These are phyloP conservation scores for Anthracocystis panici-leucophaei DNA, from an alignment of 1,284 basidiomycete species.

Conservation along the genomic window DNA sequence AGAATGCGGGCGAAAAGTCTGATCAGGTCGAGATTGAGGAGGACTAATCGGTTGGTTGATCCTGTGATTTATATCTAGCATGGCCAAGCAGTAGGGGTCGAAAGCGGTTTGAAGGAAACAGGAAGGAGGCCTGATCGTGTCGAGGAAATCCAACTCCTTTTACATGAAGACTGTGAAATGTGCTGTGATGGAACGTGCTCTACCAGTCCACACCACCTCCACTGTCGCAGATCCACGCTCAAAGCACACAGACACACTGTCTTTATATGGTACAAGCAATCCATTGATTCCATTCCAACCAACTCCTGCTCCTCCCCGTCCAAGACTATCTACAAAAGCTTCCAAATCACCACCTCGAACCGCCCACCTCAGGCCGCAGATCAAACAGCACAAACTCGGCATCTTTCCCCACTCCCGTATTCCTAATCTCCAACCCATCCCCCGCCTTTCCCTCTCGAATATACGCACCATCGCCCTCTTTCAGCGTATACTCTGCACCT, in stretches of 20 bases:
- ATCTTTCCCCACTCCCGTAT: slow-evolving; percentile 12
- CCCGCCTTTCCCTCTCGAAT: slow-evolving; percentile 41
- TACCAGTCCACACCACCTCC: too few species aligned
- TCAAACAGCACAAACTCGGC: slow-evolving; percentile 54
- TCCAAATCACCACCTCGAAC: slow-evolving; percentile 2
- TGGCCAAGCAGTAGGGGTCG: too few species aligned
- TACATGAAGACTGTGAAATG: too few species aligned
- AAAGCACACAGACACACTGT: neutral
- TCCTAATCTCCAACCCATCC: slow-evolving; percentile 29
- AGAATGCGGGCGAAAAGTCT: slow-evolving; percentile 16
- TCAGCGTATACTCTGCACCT: slow-evolving; percentile 70
- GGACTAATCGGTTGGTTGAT: slow-evolving; percentile 39
- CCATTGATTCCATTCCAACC: slow-evolving; percentile 13
- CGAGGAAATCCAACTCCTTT: too few species aligned
- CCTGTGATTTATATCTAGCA: slow-evolving; percentile 42
- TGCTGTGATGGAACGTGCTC: too few species aligned
- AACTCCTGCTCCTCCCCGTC: too few species aligned
- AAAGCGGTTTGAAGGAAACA: neutral
- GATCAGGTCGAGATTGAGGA: slow-evolving; percentile 20
- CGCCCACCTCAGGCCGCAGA: slow-evolving; percentile 11
- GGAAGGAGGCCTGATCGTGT: too few species aligned
- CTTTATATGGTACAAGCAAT: neutral
- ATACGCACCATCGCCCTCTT: slow-evolving; percentile 54
- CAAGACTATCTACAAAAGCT: neutral
- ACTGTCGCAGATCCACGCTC: neutral